Conservation (phyloP, 2,329 filamentous ascomycete genomes). For the Dactylonectria estremocensis region DNA sequence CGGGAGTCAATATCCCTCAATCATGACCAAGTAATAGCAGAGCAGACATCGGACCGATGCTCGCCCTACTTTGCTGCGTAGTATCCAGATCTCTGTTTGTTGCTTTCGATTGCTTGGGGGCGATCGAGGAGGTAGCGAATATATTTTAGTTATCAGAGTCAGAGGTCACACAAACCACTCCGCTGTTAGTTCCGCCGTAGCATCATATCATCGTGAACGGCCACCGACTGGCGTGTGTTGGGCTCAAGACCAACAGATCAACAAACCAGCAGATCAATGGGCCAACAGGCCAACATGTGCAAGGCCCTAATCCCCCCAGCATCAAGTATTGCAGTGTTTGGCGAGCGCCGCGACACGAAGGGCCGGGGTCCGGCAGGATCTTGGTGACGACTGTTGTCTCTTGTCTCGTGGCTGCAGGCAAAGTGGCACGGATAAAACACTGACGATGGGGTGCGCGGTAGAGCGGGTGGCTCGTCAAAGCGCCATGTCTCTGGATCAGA, state of each 20-base stretch:
- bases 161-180: too few species aligned
- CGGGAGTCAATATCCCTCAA: conserved; percentile 40
- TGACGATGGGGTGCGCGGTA: background rate
- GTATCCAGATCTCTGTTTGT: conserved; percentile 21
- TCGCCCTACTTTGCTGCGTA: conserved; percentile 25
- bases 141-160: background rate
- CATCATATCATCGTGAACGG: background rate
- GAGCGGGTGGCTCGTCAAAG: background rate
- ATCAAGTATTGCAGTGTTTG: background rate
- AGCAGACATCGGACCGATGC: conserved; percentile 42
- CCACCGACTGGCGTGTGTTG: background rate
- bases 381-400: background rate
- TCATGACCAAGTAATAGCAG: conserved; percentile 26
- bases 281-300: background rate
- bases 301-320: background rate
- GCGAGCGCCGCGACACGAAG: background rate
- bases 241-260: background rate
- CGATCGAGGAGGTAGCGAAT: background rate
- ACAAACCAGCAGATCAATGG: too few species aligned
- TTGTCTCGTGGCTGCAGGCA: background rate
- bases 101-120: background rate
- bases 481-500: background rate
- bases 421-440: background rate
- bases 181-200: background rate
- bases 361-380: background rate